Conservation (phyloP, 805 yeast genomes). For the Candida vartiovaarae region DNA sequence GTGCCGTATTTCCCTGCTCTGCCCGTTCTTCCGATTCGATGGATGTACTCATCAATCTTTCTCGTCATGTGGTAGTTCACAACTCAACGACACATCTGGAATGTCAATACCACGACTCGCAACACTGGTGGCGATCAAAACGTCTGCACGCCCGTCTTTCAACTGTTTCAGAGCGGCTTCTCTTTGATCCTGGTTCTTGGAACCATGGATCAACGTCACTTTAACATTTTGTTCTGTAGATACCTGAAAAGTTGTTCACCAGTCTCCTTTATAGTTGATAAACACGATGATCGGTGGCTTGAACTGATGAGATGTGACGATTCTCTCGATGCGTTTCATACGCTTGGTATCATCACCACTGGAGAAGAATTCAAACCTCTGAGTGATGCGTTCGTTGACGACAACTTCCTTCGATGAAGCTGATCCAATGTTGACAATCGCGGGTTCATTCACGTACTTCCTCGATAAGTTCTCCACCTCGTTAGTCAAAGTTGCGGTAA, state of each 20-base stretch:
- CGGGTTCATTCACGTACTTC: conserved; percentile 57
- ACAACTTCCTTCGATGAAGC: conserved; percentile 29
- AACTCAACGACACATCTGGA: conserved; percentile 77
- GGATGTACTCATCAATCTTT: conserved; percentile 77
- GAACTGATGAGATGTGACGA: conserved; percentile 27
- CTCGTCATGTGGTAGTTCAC: conserved; percentile 80
- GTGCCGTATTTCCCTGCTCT: conserved; percentile 82
- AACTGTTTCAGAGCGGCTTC: conserved; percentile 66
- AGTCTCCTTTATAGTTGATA: conserved; percentile 66
- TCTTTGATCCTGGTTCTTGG: conserved; percentile 77
- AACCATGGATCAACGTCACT: conserved; percentile 74
- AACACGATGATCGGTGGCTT: conserved; percentile 68
- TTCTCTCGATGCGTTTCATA: conserved; percentile 33
- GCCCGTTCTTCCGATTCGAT: conserved; percentile 94
- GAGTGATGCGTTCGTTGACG: conserved; percentile 52
- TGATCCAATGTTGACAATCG: conserved; percentile 58
- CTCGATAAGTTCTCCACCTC: conserved; percentile 59
- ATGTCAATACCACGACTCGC: conserved; percentile 96
- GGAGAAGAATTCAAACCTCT: conserved; percentile 48
- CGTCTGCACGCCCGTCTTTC: conserved; percentile 45
- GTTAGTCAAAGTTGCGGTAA: conserved; percentile 87
- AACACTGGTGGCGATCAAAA: conserved; percentile 87
- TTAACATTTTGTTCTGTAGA: conserved; percentile 39
- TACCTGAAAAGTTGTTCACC: conserved; percentile 62
- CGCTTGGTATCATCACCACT: conserved; percentile 38